phyloP scores from a whole-genome alignment of 2,329 filamentous ascomycete genomes.

The Monosporascus ibericus region DNA sequence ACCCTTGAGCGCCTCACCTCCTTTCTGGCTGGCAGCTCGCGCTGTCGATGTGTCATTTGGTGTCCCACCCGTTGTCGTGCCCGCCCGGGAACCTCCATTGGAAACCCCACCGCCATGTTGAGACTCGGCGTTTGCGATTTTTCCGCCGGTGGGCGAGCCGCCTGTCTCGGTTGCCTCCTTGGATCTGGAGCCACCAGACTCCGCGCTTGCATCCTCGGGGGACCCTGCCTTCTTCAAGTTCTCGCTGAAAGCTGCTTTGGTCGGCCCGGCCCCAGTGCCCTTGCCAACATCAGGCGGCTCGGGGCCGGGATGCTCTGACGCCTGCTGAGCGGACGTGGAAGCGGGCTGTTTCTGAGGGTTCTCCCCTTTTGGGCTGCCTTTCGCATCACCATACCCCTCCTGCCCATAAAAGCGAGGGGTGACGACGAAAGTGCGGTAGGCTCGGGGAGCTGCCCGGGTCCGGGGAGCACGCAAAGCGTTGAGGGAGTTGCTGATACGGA shows the following conservation, averaged over 20 bases:
- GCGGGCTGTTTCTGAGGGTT: constrained; percentile 30
- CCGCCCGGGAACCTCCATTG: constrained; percentile 27
- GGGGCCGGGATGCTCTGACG: constrained; percentile 38
- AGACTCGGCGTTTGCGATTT: constrained; percentile 15
- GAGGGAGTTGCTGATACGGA: constrained; percentile 20
- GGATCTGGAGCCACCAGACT: constrained; percentile 32
- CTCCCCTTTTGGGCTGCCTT: constrained; percentile 30
- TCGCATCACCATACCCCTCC: constrained; percentile 35
- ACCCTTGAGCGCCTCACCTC: constrained; percentile 27
- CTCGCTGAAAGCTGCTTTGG: constrained; percentile 23
- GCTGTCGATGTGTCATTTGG: constrained; percentile 22
- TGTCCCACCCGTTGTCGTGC: constrained; percentile 29
- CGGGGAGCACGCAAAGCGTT: constrained; percentile 15
- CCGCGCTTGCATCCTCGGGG: constrained; percentile 27
- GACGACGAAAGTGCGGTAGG: constrained; percentile 16
- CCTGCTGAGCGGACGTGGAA: constrained; percentile 24
- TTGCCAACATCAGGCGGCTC: constrained; percentile 32
- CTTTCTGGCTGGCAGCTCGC: constrained; percentile 19
- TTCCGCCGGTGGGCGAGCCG: constrained; percentile 21
- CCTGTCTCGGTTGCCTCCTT: constrained; percentile 34
- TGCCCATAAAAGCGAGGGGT: constrained; percentile 11
- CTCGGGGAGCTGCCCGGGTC: constrained; percentile 11
- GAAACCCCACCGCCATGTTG: not conserved
- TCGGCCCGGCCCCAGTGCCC: constrained; percentile 29
- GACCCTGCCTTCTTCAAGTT: constrained; percentile 17